phyloP scores from a whole-genome alignment of 1,284 basidiomycete species.

The Rhodotorula sp. region DNA sequence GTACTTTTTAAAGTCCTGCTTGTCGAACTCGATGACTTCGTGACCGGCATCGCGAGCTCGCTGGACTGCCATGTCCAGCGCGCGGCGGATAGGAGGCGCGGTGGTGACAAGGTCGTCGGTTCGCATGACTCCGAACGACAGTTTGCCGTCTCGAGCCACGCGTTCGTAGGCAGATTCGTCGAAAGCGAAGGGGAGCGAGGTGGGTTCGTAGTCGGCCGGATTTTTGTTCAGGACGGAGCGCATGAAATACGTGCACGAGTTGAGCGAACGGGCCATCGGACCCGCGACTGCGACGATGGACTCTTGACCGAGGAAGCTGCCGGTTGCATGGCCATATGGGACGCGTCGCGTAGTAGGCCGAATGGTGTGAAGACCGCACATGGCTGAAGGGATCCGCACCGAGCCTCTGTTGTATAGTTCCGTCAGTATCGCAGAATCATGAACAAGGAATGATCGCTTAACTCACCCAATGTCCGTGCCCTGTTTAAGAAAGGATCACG shows the following conservation, averaged over 20 bases:
- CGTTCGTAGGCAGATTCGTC: not conserved
- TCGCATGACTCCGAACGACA: slow-evolving; percentile 49
- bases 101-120: slow-evolving; percentile 51
- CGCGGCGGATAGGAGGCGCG: slow-evolving; percentile 49
- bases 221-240: slow-evolving; percentile 43
- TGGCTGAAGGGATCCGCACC: slow-evolving; percentile 20
- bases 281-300: slow-evolving; percentile 47
- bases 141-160: slow-evolving; percentile 40
- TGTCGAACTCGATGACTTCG: slow-evolving; percentile 13
- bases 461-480: slow-evolving; percentile 49
- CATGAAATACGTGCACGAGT: slow-evolving; percentile 48
- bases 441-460: not conserved
- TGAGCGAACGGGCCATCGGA: slow-evolving; percentile 46
- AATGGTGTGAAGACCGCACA: slow-evolving; percentile 19
- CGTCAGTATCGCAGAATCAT: not conserved
- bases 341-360: slow-evolving; percentile 18
- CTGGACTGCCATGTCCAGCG: slow-evolving; percentile 45
- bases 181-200: slow-evolving; percentile 29
- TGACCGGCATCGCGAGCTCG: slow-evolving; percentile 38
- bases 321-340: slow-evolving; percentile 14
- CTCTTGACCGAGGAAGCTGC: slow-evolving; percentile 34
- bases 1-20: slow-evolving; percentile 45
- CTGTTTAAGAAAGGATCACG: not conserved
- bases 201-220: slow-evolving; percentile 48
- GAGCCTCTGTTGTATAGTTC: slow-evolving; percentile 38